Evolutionary conservation across 257 asterid species (phyloP), one percentile per base, ranked within the genome.

Genomic region (Dorcoceras hygrometricum): DNA sequence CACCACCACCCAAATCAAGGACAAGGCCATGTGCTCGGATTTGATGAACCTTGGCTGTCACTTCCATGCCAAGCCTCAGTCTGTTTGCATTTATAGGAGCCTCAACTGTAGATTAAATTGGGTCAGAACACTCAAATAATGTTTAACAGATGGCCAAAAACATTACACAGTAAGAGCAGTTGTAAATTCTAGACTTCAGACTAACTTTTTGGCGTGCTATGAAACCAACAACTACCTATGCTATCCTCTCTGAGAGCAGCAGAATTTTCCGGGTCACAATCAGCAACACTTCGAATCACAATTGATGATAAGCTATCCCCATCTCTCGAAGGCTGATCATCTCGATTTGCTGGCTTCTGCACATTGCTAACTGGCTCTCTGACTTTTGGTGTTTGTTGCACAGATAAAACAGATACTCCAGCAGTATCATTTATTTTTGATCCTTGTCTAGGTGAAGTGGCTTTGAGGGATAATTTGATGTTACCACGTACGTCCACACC

Each of bases 401-500:
- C 16, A 31, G 76, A 57, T 63, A 58, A 62, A 67, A 68, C 70
- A 53, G 79, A 65, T 62, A 71, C 83, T 57, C 50, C 75, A 5
- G 56, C 72, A n/a, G 69, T 66, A 50, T 71, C 39, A 57, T 61
- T 65, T 58, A 74, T 34, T 70, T 76, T 77, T 59, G 89, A 76
- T 66, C 46, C 72, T 58, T 72, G 71, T 70, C 64, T 68, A 7
- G 90, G 86, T 58, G 66, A 63, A 71, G 83, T 86, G 72, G 97
- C 95, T 82, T 94, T 94, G 63, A 94, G 86, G 51, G 97, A 94
- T 84, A 94, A 81, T 72, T 79, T 88, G 68, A 87, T 68, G 80
- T 94, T 90, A 14, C 99, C 99, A 34, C 96, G 95, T 63, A 83
- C 85, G 18, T 90, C 99, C 69, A 87, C 83, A 59, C 90, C 97